These are phyloP conservation scores for Datisca glomerata DNA, from an alignment of 306 rosid genomes.

Conservation along the genomic window DNA sequence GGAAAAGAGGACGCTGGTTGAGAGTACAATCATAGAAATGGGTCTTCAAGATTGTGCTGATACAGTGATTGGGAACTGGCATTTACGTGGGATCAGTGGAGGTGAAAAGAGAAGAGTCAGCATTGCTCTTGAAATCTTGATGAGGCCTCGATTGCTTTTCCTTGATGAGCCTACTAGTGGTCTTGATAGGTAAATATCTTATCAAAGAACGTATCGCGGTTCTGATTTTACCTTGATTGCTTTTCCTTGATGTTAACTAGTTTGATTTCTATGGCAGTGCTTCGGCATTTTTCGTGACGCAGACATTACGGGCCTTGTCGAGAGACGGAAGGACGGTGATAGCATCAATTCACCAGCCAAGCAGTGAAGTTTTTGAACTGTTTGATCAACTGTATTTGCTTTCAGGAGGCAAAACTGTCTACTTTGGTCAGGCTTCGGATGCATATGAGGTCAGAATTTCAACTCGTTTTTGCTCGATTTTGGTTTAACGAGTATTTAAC, in stretches of 20 bases:
- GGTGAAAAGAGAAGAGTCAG: constrained; percentile 96
- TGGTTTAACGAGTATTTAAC: not conserved
- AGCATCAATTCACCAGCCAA: constrained; percentile 95
- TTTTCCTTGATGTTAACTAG: not conserved
- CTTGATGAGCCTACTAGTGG: constrained; percentile 99
- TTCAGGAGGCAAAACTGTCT: constrained; percentile 90
- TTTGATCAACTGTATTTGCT: constrained; percentile 87
- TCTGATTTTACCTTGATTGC: not conserved
- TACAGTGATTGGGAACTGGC: constrained; percentile 94
- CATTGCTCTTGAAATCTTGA: constrained; percentile 85
- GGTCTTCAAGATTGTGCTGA: constrained; percentile 97
- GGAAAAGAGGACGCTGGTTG: constrained; percentile 60
- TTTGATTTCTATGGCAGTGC: constrained; percentile 47
- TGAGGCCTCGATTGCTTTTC: constrained; percentile 81
- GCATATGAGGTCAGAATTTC: constrained; percentile 61
- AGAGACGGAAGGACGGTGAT: constrained; percentile 91
- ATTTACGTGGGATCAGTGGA: constrained; percentile 90
- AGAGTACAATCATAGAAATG: constrained; percentile 89
- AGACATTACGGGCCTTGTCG: constrained; percentile 74
- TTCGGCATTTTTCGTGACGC: constrained; percentile 93
- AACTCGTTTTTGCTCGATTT: not conserved
- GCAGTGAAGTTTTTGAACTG: constrained; percentile 96
- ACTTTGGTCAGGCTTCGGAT: constrained; percentile 82
- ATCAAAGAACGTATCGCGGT: no score
- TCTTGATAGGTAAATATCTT: constrained; percentile 53